Evolutionary conservation across 1,284 basidiomycete species (phyloP).

Genomic region (Polyporus tsugae): DNA sequence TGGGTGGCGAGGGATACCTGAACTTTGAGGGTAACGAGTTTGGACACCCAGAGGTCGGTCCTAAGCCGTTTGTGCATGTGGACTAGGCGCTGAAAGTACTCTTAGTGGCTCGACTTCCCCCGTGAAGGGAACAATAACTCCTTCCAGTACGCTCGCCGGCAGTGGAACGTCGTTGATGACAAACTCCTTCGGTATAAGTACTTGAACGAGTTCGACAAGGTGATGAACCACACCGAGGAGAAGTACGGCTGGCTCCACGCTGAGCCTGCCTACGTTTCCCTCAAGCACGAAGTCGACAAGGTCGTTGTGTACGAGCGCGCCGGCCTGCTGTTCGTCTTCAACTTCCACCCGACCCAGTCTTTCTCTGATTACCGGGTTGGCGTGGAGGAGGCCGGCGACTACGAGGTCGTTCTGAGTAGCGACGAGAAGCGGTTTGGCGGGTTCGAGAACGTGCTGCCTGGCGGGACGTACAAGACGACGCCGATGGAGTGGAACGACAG

Average conservation of each 20-base stretch:
- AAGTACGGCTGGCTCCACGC: slow-evolving; percentile 87
- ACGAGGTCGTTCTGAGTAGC: slow-evolving; percentile 81
- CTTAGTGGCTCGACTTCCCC: slow-evolving; percentile 97
- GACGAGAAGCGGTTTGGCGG: slow-evolving; percentile 92
- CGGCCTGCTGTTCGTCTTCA: slow-evolving; percentile 94
- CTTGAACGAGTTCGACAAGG: slow-evolving; percentile 91
- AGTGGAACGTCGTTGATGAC: slow-evolving; percentile 96
- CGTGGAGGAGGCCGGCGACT: slow-evolving; percentile 88
- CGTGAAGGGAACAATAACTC: slow-evolving; percentile 95
- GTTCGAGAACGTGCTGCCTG: slow-evolving; percentile 80
- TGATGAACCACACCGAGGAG: slow-evolving; percentile 90
- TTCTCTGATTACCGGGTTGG: slow-evolving; percentile 96
- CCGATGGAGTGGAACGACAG: slow-evolving; percentile 92
- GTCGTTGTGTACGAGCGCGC: slow-evolving; percentile 94
- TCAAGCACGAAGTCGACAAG: slow-evolving; percentile 94
- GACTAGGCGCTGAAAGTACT: slow-evolving; percentile 3
- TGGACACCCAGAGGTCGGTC: slow-evolving; percentile 89
- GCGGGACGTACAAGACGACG: slow-evolving; percentile 81
- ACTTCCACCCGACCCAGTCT: slow-evolving; percentile 91
- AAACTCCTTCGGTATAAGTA: slow-evolving; percentile 88
- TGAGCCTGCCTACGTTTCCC: slow-evolving; percentile 89
- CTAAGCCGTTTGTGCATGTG: neutral
- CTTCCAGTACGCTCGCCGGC: slow-evolving; percentile 94
- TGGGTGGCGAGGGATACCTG: slow-evolving; percentile 97
- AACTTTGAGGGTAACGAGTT: slow-evolving; percentile 99